Evolutionary conservation across 176 grass and related monocot species (phyloP), one percentile per base, ranked within the genome.

Genomic region (Oropetium thomaeum): DNA sequence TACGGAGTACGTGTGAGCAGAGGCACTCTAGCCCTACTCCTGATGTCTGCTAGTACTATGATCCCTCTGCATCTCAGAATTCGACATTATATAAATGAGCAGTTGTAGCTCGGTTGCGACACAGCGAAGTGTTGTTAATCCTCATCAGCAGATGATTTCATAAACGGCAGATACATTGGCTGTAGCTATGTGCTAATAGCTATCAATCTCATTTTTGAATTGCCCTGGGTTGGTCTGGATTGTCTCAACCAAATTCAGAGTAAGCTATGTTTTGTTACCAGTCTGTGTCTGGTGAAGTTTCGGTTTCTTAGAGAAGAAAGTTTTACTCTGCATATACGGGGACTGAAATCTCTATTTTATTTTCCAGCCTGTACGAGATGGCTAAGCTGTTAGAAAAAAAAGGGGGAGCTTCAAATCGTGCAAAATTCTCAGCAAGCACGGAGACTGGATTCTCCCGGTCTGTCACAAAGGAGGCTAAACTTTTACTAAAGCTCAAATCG

Each of bases 71-170:
- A 5, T 32, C 7, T n/a, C 40, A 14, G 47, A 39, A 39, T 20
- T 69, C 15, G 26, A 28, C 31, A 68, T 55, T 78, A 49, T 78
- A 49, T 77, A 41, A 26, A 64, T 29, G 15, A 30, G 25, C 67
- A 7, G 23, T 68, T 68, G 62, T 34, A 66, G 34, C 19, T 43
- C 15, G 48, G 25, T 44, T 33, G 76, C 25, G 30, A 17, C 5
- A 15, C 55, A n/a, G 11, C 19, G 34, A 7, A 42, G 10, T 17
- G 49, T 22, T 40, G 49, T 31, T 66, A 8, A 48, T 77, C 51
- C 23, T 54, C 31, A 53, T 32, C 44, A 9, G 32, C 48, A 65
- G 15, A 8, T 66, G 47, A 51, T 25, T 64, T 37, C 59, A 65
- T 49, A 62, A 8, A 15, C 23, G 57, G n/a, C n/a, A n/a, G n/a